A percentile compares a stretch with the other conserved stretches of the same genome.
phyloP scores from a whole-genome alignment of 331 rosid species.

The Ulmus americana region DNA sequence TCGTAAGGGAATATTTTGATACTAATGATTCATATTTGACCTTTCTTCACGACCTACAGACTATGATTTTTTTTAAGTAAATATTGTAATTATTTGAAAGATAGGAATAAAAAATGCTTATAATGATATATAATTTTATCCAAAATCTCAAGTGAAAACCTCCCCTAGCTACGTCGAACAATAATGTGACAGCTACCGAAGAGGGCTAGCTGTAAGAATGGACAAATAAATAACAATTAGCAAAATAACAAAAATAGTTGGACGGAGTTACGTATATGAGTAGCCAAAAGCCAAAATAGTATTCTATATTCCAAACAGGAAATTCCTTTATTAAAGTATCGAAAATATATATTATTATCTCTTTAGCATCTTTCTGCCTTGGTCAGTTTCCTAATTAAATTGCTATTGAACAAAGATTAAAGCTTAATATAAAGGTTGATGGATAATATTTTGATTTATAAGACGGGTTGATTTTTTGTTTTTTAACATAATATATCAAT shows the following conservation, averaged over 20 bases:
- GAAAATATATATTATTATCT: not conserved
- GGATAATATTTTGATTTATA: too few species aligned
- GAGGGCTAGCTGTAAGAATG: slow-evolving; percentile 1
- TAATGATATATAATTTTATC: not conserved
- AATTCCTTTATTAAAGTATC: not conserved
- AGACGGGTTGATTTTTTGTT: too few species aligned
- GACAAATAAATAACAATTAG: not conserved
- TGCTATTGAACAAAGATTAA: too few species aligned
- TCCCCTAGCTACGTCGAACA: not conserved
- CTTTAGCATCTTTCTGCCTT: not conserved
- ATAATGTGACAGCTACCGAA: not conserved
- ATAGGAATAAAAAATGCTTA: not conserved
- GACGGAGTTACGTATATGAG: not conserved
- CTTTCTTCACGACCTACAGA: not conserved
- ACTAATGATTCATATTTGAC: slow-evolving; percentile 1
- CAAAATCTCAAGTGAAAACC: not conserved
- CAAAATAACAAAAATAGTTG: not conserved
- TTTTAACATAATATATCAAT: too few species aligned
- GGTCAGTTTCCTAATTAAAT: not conserved
- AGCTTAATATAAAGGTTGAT: too few species aligned
- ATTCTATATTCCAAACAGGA: not conserved
- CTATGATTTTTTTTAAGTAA: not conserved
- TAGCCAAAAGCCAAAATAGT: not conserved
- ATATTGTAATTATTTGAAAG: not conserved
- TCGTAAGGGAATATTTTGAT: not conserved